Base-by-base conservation (phyloP, 176 grass and related monocot species). In the Secale cereale region DNA sequence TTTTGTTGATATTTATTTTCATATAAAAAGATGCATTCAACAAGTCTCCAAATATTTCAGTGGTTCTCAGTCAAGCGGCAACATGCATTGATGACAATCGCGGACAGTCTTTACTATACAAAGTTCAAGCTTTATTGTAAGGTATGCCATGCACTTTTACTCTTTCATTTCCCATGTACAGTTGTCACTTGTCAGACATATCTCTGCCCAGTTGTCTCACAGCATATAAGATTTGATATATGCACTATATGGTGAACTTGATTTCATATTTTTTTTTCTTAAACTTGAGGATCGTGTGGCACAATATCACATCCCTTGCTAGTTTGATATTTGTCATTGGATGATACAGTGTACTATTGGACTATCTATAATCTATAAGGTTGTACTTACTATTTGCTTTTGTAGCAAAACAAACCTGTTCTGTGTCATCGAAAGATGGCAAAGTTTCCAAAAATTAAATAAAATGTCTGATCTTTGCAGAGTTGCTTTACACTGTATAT, bases 31-130 rank as follows among this genome's bases (percentile, higher is more conserved):
- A 30, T 41, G 15, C 25, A 43, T 82, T 61, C n/a, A 82, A 70
- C 5, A 59, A 57, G 28, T 30, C 57, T 86, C 16, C 46, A 35
- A 90, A 27, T 86, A 77, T 89, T 91, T 83, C 97, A 98, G 97
- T 98, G 97, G 97, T 98, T 98, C 87, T 91, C 97, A 57, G 86
- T 98, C 70, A 98, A 94, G 86, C 91, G 97, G 23, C 91, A 95
- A 83, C 97, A 98, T 87, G 97, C 97, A 30, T 84, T 98, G 83
- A 59, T 98, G 88, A 96, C 95, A 84, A 83, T 98, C 13, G 91
- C 90, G 5, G 97, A 98, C 68, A 86, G 15, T 70, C 87, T 98
- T 69, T 98, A 98, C 84, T 96, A 94, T 66, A 89, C 57, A 12
- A 98, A 98, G 65, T 96, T 98, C 86, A 98, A 96, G 82, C 84